These are phyloP conservation scores for Lophiotrema nucula DNA, from an alignment of 495 filamentous ascomycete species.

Conservation along the genomic window DNA sequence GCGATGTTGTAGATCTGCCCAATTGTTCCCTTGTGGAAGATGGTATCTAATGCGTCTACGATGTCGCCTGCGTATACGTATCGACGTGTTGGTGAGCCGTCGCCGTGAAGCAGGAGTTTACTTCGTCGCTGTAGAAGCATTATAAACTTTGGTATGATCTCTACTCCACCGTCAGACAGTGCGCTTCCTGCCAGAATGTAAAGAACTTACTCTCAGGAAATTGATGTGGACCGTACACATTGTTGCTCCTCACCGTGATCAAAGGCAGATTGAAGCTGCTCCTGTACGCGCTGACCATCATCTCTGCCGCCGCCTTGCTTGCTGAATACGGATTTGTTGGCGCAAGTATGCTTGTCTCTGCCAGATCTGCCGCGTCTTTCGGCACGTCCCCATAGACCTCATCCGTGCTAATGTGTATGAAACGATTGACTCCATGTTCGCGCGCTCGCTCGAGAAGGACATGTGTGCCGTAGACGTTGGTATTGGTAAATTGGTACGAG, in stretches of 20 bases:
- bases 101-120: slow-evolving; percentile 66
- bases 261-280: slow-evolving; percentile 70
- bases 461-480: slow-evolving; percentile 73
- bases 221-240: slow-evolving; percentile 77
- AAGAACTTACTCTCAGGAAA: slow-evolving; percentile 68
- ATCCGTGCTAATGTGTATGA: slow-evolving; percentile 73
- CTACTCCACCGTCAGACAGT: no score
- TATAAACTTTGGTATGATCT: slow-evolving; percentile 75
- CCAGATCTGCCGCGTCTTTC: slow-evolving; percentile 59
- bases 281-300: slow-evolving; percentile 72
- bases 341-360: slow-evolving; percentile 59
- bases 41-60: slow-evolving; percentile 74
- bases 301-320: slow-evolving; percentile 76
- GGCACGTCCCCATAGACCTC: slow-evolving; percentile 75
- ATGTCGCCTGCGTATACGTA: slow-evolving; percentile 73
- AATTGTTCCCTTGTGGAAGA: slow-evolving; percentile 65
- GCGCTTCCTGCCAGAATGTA: no score
- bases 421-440: slow-evolving; percentile 60
- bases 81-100: slow-evolving; percentile 63
- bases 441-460: slow-evolving; percentile 67
- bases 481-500: slow-evolving; percentile 67
- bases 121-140: slow-evolving; percentile 58
- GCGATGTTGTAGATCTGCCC: slow-evolving; percentile 74
- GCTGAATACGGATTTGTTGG: slow-evolving; percentile 79
- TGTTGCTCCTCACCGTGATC: slow-evolving; percentile 73